These are phyloP conservation scores for Verticillium dahliae DNA, from an alignment of 2,329 filamentous ascomycete species.

Conservation along the genomic window DNA sequence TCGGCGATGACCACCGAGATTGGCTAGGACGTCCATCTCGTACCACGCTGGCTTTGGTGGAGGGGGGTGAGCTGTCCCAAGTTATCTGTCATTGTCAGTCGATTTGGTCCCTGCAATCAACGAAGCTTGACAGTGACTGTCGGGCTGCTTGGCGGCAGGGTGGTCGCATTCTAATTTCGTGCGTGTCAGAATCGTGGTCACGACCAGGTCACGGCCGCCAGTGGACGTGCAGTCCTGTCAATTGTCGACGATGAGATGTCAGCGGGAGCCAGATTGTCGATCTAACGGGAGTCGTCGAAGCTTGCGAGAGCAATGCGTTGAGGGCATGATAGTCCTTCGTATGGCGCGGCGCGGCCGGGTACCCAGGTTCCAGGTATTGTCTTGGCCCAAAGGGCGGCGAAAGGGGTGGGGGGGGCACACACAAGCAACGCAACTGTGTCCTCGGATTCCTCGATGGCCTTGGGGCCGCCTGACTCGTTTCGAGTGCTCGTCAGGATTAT, in stretches of 20 bases:
- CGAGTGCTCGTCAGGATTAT: not conserved
- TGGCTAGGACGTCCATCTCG: not conserved
- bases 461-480: not conserved
- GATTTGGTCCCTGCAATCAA: not conserved
- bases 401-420: no score
- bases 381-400: not conserved
- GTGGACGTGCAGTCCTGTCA: not conserved
- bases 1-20: not conserved
- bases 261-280: not conserved
- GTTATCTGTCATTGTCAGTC: not conserved
- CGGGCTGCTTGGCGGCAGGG: not conserved
- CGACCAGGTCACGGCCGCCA: not conserved
- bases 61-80: not conserved
- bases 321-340: not conserved
- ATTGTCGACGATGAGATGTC: conserved; percentile 1
- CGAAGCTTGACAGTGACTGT: not conserved
- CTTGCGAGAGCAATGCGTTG: not conserved
- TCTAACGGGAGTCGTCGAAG: not conserved
- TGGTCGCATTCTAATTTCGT: not conserved
- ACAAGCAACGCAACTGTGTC: not conserved
- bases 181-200: not conserved
- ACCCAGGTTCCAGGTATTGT: not conserved
- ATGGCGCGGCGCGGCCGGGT: not conserved
- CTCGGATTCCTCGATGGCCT: not conserved
- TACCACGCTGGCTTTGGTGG: not conserved